Conservation (phyloP, 1,139 yeast genomes). For the Saccharomyces hybrid region DNA sequence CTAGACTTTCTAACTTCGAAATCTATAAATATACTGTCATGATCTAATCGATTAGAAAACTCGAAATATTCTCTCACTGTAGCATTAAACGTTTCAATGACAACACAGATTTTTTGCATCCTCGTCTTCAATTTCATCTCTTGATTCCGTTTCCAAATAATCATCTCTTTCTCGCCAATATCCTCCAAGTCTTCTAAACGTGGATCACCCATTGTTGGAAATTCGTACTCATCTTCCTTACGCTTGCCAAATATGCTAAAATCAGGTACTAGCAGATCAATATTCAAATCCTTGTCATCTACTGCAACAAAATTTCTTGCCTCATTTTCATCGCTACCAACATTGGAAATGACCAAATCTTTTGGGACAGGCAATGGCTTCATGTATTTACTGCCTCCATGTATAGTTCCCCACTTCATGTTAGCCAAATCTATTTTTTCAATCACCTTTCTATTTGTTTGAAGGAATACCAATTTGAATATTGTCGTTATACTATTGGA, state of each 20-base stretch:
- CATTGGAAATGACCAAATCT: background rate
- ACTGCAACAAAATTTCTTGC: background rate
- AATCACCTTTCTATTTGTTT: background rate
- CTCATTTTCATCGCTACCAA: background rate
- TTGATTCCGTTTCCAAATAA: background rate
- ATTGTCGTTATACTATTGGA: background rate
- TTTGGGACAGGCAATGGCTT: conserved; percentile 1
- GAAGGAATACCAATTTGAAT: conserved; percentile 3
- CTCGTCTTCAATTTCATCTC: conserved; percentile 15
- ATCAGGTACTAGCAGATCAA: background rate
- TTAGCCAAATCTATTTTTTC: conserved; percentile 7
- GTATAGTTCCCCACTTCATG: conserved; percentile 7
- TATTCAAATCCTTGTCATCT: background rate
- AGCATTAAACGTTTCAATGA: conserved; percentile 15
- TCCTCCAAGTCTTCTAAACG: background rate
- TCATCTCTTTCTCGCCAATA: background rate
- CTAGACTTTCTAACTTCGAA: conserved; percentile 14
- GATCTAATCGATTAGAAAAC: conserved; percentile 15
- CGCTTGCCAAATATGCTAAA: background rate
- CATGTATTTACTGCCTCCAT: background rate
- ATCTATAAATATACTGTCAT: conserved; percentile 20
- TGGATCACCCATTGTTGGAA: background rate
- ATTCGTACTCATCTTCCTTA: background rate
- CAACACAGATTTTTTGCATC: conserved; percentile 11
- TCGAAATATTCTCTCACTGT: conserved; percentile 22